These are phyloP conservation scores for Fagopyrum esculentum DNA, from an alignment of 148 eudicot species.

Conservation along the genomic window DNA sequence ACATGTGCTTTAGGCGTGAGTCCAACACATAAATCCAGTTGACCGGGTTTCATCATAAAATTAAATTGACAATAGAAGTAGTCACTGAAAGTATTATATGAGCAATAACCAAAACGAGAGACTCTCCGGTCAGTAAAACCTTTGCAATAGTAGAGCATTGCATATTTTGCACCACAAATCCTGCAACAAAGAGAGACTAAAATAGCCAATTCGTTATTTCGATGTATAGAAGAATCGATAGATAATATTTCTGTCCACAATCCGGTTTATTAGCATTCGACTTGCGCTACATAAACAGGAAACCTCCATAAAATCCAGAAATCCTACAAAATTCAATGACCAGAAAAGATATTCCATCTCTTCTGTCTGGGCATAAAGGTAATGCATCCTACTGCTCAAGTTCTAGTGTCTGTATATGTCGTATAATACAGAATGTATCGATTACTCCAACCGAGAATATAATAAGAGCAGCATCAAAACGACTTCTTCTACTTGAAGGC, in stretches of 20 bases:
- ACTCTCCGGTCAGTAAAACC: too few species aligned
- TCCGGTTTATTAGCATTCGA: conserved; percentile 7
- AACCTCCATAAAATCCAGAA: not conserved
- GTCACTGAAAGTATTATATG: too few species aligned
- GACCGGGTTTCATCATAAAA: too few species aligned
- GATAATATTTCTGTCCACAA: not conserved
- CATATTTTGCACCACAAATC: conserved; percentile 14
- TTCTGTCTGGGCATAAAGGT: conserved; percentile 6
- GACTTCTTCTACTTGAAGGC: conserved; percentile 32
- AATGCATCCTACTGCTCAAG: not conserved
- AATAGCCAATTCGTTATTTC: not conserved
- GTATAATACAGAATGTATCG: conserved; percentile 2
- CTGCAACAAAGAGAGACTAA: not conserved
- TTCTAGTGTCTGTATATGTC: not conserved
- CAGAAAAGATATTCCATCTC: conserved; percentile 6
- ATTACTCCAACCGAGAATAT: not conserved
- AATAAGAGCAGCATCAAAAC: not conserved
- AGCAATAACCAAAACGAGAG: too few species aligned
- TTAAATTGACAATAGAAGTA: too few species aligned
- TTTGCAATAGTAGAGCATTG: too few species aligned
- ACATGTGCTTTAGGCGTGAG: too few species aligned
- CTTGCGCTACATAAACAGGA: not conserved
- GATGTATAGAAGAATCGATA: not conserved
- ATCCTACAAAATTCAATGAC: conserved; percentile 9
- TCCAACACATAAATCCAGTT: too few species aligned